Evolutionary conservation across 2,329 filamentous ascomycete genomes (phyloP), one percentile per base, ranked within the genome.

Genomic region (Colletotrichum sp.): DNA sequence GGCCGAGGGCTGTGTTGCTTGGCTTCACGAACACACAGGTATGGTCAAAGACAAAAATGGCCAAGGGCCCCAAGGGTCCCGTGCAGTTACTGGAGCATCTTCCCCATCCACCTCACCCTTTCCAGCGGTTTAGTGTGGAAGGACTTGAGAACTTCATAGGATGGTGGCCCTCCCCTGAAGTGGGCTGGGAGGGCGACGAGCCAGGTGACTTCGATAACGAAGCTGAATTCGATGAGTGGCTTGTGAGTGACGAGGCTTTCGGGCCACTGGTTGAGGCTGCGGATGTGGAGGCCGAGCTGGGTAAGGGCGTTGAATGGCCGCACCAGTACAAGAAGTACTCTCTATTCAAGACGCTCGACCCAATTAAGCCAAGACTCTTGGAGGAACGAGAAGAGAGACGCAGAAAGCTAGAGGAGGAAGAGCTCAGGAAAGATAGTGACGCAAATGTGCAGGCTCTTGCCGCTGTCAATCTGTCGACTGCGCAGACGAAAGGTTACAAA

Each of bases 1-100:
- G 3, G 3, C 39, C 39, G 3, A 0, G 39, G 1, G 39, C 39
- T 4, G 39, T 48, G 39, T 0, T 48, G 39, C 0, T 48, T 0
- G 39, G 39, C 0, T 39, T 39, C 36, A n/a, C 39, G 1, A 48
- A 48, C 3, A 10, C 39, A 0, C 0, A n/a, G 39, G 39, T 48
- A 1, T 48, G 39, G 39, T 48, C 39, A n/a, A n/a, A 48, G 18
- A 48, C 39, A 10, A n/a, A 48, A 48, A 5, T 12, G 39, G 39
- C 39, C 4, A 48, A 2, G 0, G 39, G 39, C 39, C 39, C 18
- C 39, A 48, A 48, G 39, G 39, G 39, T n/a, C 39, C 39, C 4
- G 9, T n/a, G 1, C 39, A 48, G 6, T 6, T 10, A n/a, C 39
- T 48, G 5, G 39, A 48, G 39, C 39, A 6, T 6, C 39, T 48